Base-by-base conservation (phyloP, 352 stramenopile genomes). In the Globisporangium okanoganense region DNA sequence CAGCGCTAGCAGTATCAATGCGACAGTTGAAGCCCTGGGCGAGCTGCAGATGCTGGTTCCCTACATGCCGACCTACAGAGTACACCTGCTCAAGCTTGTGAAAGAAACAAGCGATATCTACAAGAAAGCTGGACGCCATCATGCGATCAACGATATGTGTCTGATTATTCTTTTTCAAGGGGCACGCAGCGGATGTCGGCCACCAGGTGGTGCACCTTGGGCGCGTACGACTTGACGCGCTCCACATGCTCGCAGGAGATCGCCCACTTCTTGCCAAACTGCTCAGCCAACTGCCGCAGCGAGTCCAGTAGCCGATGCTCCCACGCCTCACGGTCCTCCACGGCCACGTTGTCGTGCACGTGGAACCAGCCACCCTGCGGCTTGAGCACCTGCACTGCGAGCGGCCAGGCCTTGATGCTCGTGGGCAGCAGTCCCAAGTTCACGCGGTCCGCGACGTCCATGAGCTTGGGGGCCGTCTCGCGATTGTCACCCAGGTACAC, bases 391-490 rank as follows among this genome's bases (percentile, higher is more conserved):
- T 93, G 71, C n/a, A 98, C 82, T 8, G 93, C 95, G 20, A 96
- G 77, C 36, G 78, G 75, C 94, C 95, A 99, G 29, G 92, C 94
- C 65, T 96, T 96, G 75, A 98, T 88, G 45, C 89, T 97, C 47
- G 90, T 98, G 0, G 96, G 96, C 52, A 99, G 78, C 24, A 99
- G 70, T 29, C 96, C 96, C 20, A 99, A 64, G 58, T 97, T 98
- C 13, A 99, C 92, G 27, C 96, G 84, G 71, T 99, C 95, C 50
- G 92, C 91, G 12, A 97, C 69, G 9, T 76, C 69, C 4, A 78
- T 79, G 24, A 94, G 78, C n/a, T 61, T 77, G n/a, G 82, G 82
- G 6, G 84, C 84, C 16, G 68, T 85, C 20, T 82, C 55, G 29
- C 92, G 85, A 69, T 97, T 98, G 72, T 99, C 95, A 2, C 96